phyloP scores from a whole-genome alignment of 345 rosid genomes.

The Salix exigua region DNA sequence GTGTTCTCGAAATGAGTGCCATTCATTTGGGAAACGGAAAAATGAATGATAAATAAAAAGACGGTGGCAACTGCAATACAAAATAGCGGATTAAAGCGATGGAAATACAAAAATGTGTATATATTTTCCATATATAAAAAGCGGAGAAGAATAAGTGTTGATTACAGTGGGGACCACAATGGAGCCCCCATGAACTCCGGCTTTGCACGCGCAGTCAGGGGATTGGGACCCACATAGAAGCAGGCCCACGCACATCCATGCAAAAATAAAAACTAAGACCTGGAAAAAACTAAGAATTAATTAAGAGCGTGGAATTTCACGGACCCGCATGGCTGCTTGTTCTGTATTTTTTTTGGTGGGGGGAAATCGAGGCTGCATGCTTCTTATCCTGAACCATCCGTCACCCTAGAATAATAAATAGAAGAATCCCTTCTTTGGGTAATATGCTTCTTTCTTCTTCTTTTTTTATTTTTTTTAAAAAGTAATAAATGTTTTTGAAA shows the following conservation, averaged over 20 bases:
- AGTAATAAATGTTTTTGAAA: neutral
- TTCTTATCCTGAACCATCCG: constrained; percentile 3
- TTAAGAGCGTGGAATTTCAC: constrained; percentile 18
- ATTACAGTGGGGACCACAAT: constrained; percentile 25
- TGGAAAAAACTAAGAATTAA: neutral
- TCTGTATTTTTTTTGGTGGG: neutral
- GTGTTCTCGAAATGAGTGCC: neutral
- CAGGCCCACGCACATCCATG: constrained; percentile 54
- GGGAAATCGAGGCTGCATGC: constrained; percentile 15
- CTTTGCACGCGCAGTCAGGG: constrained; percentile 69
- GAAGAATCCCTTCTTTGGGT: neutral
- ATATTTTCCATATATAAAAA: too few relatives aligned
- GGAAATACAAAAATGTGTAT: neutral
- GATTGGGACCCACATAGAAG: constrained; percentile 7
- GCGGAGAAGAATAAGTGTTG: constrained; percentile 1
- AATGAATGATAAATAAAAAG: neutral
- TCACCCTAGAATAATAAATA: neutral
- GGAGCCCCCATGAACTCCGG: constrained; percentile 51
- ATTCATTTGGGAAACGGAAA: neutral
- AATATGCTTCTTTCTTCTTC: neutral
- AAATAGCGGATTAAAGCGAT: neutral
- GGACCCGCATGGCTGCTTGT: neutral
- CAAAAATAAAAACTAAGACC: constrained; percentile 12
- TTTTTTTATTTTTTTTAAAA: neutral
- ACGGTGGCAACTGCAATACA: neutral